A percentile compares a stretch with the other conserved stretches of the same genome.
These are phyloP conservation scores for Xerocomus minutiporus DNA, from an alignment of 1,284 basidiomycete species.

Conservation along the genomic window DNA sequence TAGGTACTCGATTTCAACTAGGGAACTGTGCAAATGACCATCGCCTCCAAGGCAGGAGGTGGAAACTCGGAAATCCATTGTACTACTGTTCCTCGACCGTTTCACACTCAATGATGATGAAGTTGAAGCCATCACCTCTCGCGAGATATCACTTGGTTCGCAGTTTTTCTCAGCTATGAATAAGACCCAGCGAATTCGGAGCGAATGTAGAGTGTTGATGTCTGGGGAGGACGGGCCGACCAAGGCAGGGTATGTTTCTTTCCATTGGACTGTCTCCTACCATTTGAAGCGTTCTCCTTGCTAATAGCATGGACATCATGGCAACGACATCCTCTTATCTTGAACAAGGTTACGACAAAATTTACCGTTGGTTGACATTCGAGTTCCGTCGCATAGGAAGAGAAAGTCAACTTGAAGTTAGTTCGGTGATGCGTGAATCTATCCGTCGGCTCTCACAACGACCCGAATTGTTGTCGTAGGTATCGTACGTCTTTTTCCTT, in stretches of 20 bases:
- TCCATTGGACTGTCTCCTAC: not conserved
- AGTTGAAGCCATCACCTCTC: constrained; percentile 66
- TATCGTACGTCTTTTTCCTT: constrained; percentile 11
- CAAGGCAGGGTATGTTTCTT: constrained; percentile 65
- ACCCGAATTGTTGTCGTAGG: constrained; percentile 76
- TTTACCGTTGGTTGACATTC: constrained; percentile 80
- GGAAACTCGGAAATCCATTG: constrained; percentile 67
- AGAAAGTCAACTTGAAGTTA: constrained; percentile 79
- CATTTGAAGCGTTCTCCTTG: not conserved
- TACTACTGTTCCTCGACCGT: constrained; percentile 73
- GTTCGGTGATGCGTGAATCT: constrained; percentile 65
- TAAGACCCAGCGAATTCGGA: constrained; percentile 77
- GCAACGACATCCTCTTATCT: constrained; percentile 74
- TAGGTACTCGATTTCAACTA: constrained; percentile 32
- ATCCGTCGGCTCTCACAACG: constrained; percentile 69
- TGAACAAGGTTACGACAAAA: constrained; percentile 87
- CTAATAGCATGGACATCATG: constrained; percentile 81
- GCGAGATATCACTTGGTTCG: constrained; percentile 71
- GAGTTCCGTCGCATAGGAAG: constrained; percentile 82
- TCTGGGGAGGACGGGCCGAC: constrained; percentile 80
- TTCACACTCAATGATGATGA: constrained; percentile 83
- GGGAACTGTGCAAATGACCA: constrained; percentile 1
- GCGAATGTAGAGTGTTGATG: constrained; percentile 84
- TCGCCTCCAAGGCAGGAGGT: constrained; percentile 53
- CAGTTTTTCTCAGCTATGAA: constrained; percentile 85